Evolutionary conservation across 495 filamentous ascomycete species (phyloP), one percentile per base, ranked within the genome.

Genomic region (Trichoderma erinaceum): DNA sequence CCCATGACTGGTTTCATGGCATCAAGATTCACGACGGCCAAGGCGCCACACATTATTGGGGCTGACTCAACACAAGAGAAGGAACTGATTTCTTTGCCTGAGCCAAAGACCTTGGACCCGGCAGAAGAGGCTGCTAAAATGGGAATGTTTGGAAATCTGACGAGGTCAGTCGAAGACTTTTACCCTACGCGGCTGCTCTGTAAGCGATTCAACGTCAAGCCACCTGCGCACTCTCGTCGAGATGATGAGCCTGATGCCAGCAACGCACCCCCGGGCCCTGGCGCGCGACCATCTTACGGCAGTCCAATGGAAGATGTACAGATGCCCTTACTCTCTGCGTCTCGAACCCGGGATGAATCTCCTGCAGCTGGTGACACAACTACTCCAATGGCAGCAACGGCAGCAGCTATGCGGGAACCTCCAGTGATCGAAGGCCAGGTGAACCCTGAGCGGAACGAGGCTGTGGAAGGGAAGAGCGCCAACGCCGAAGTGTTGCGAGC

Each of bases 61-160:
- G 15, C 29, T 4, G 58, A 41, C 35, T 1, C 38, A 32, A n/a
- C 41, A 23, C n/a, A 43, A 0, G 70, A 75, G 0, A 79, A 81
- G 0, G 73, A 81, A 1, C 73, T 89, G 12, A 73, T 94, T 0
- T 79, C 78, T 25, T 83, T 78, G 41, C 87, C 88, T 0, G 74
- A 80, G 12, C 81, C 83, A 46, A 96, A 90, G 71, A 82, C 84
- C 1, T 83, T 88, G 67, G 89, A 95, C 69, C 92, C 94, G 0
- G 91, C 92, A 4, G 90, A 92, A 69, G 87, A 91, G 70, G 95
- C 95, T 6, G 95, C 95, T n/a, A 89, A 85, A 69, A 75, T 97
- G 71, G 92, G 92, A 32, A 96, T 98, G 92, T 98, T 91, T 76
- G 95, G 95, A 0, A 83, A 87, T 2, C 83, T 97, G 86, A 99